Evolutionary conservation across 306 rosid genomes (phyloP).

Genomic region (Arachis hypogaea): DNA sequence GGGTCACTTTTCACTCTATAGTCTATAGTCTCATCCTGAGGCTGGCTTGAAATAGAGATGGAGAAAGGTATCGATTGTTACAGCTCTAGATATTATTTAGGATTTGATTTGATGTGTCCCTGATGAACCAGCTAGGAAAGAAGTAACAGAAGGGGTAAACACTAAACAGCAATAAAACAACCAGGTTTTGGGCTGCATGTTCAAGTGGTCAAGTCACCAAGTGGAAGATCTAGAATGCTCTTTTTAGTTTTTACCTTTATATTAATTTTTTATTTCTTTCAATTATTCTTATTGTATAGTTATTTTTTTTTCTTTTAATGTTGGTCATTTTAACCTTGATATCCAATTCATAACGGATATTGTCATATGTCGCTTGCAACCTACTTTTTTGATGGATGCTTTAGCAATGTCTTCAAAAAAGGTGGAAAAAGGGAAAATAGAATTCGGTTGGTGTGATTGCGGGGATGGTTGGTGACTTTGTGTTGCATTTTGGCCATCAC

Average conservation of each 20-base stretch:
- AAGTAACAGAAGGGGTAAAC: conserved; percentile 29
- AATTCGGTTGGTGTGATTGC: conserved; percentile 58
- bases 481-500: conserved; percentile 63
- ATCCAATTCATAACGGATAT: conserved; percentile 33
- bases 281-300: conserved; percentile 2
- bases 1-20: conserved; percentile 26
- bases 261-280: conserved; percentile 1
- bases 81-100: conserved; percentile 32
- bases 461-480: conserved; percentile 39
- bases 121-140: conserved; percentile 36
- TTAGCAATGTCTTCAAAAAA: conserved; percentile 55
- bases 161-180: conserved; percentile 34
- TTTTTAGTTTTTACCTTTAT: conserved; percentile 28
- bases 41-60: background rate
- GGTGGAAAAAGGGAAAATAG: conserved; percentile 45
- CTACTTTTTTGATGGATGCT: conserved; percentile 59
- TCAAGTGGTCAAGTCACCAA: conserved; percentile 43
- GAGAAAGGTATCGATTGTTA: conserved; percentile 42
- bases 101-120: conserved; percentile 42
- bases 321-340: conserved; percentile 17
- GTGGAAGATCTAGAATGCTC: conserved; percentile 35
- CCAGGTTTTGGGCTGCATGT: conserved; percentile 43
- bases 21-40: conserved; percentile 27
- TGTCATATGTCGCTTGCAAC: conserved; percentile 44
- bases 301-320: background rate